Base-by-base conservation (phyloP, 768 basidiomycete genomes). In the Fomitopsis pulvina region DNA sequence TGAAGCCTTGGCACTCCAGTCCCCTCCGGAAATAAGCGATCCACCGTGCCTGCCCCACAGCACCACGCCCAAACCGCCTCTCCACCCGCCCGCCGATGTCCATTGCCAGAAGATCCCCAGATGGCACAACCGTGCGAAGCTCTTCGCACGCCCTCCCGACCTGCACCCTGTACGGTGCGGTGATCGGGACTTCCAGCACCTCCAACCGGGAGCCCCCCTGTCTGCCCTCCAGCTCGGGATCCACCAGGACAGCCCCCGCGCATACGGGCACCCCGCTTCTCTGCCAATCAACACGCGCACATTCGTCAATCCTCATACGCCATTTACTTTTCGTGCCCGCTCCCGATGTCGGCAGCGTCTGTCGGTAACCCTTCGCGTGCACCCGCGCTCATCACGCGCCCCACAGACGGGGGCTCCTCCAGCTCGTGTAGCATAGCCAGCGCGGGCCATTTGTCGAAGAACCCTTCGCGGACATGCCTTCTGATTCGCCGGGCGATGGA, bases 401-500 rank as follows among this genome's bases (percentile, higher is more conserved):
- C 47, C 10, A 26, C 26, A 34, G 34, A 14, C 37, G 4, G 6
- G 4, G 4, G 47, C 47, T 44, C 52, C 32, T 58, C 54, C 34
- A 77, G 63, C 50, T 66, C 64, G 12, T 48, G 45, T 26, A 71
- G 54, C 66, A 74, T 72, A 30, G 32, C 50, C 30, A 50, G 53
- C 29, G 47, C 59, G 30, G 58, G 52, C 48, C 48, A 25, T 26
- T 53, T 52, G 39, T 55, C 60, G 47, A 74, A 55, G 51, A 48
- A 45, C 25, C 68, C 68, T 14, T 52, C 55, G 25, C 47, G 45
- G 42, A 55, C 45, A 34, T 66, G 64, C 48, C 43, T 52, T n/a
- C 56, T 57, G n/a, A 80, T 60, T 55, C 61, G 56, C 6, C 44
- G 18, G 41, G 62, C 65, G 34, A 85, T 76, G 21, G 61, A 60